phyloP scores from a whole-genome alignment of 352 stramenopile species.

The Phytophthora crassamura region DNA sequence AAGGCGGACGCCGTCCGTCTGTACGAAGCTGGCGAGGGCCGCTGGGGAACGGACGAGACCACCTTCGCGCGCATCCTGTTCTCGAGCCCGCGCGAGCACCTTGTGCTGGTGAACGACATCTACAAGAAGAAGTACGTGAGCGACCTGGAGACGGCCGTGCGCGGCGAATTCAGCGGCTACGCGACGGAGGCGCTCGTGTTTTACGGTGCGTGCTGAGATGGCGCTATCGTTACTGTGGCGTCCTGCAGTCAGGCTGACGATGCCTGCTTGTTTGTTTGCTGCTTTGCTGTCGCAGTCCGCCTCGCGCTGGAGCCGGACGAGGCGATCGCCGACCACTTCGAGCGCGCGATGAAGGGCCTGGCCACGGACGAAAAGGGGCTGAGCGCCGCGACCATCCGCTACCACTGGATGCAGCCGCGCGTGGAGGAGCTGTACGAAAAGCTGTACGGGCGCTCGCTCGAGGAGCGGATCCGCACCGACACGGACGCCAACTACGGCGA shows the following conservation, averaged over 20 bases:
- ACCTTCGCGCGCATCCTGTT: slow-evolving; percentile 70
- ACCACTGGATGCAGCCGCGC: slow-evolving; percentile 51
- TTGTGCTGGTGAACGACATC: slow-evolving; percentile 65
- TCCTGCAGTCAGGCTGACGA: background rate
- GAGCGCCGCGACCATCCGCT: slow-evolving; percentile 61
- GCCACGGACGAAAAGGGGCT: slow-evolving; percentile 66
- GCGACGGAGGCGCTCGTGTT: slow-evolving; percentile 65
- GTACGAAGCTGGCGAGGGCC: slow-evolving; percentile 75
- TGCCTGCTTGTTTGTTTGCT: slow-evolving; percentile 16
- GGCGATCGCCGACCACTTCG: slow-evolving; percentile 56
- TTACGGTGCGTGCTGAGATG: slow-evolving; percentile 47
- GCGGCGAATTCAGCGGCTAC: slow-evolving; percentile 74
- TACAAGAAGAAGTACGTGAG: slow-evolving; percentile 79
- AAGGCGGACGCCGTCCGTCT: slow-evolving; percentile 65
- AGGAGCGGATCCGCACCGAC: slow-evolving; percentile 61
- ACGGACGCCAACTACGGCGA: slow-evolving; percentile 63
- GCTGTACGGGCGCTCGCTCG: slow-evolving; percentile 49
- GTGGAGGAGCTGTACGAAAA: slow-evolving; percentile 54
- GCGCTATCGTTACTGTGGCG: background rate
- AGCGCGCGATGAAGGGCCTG: slow-evolving; percentile 66
- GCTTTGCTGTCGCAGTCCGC: slow-evolving; percentile 54
- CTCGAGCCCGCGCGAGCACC: slow-evolving; percentile 62
- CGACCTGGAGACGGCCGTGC: slow-evolving; percentile 57
- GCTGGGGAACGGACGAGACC: slow-evolving; percentile 78
- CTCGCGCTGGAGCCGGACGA: slow-evolving; percentile 60